phyloP scores from a whole-genome alignment of 305 asterid genomes.

The Plantago lanceolata region DNA sequence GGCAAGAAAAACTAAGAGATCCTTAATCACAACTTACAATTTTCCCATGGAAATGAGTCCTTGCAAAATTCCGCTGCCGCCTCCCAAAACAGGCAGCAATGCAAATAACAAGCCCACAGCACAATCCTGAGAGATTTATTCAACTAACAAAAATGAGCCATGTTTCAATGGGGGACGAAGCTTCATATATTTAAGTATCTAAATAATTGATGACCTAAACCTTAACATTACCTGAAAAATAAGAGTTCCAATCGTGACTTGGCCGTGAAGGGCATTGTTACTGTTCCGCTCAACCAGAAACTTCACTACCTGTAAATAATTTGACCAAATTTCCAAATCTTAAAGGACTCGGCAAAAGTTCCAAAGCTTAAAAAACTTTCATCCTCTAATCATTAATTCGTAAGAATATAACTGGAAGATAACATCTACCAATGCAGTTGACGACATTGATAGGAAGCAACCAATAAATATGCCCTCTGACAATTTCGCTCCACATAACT shows the following conservation, averaged over 20 bases:
- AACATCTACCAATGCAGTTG: conserved; percentile 77
- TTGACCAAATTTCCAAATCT: conserved; percentile 19
- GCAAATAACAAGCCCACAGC: conserved; percentile 97
- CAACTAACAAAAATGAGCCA: conserved; percentile 10
- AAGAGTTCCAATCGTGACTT: conserved; percentile 93
- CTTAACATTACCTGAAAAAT: conserved; percentile 70
- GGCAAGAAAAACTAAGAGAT: conserved; percentile 11
- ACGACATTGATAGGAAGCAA: conserved; percentile 93
- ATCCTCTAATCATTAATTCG: conserved; percentile 6
- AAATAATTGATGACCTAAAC: conserved; percentile 8
- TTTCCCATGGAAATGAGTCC: conserved; percentile 91
- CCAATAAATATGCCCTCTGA: conserved; percentile 94
- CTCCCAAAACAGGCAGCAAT: conserved; percentile 89
- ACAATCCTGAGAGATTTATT: conserved; percentile 60
- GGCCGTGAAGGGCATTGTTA: conserved; percentile 78
- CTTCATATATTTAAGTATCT: conserved; percentile 14
- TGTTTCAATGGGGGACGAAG: conserved; percentile 15
- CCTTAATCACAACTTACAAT: conserved; percentile 48
- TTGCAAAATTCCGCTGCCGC: conserved; percentile 73
- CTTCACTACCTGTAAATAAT: conserved; percentile 63
- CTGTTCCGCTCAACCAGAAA: conserved; percentile 78
- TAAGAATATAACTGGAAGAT: conserved; percentile 19
- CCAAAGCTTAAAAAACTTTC: conserved; percentile 6
- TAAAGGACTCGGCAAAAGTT: not conserved
- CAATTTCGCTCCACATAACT: conserved; percentile 89